A percentile compares a stretch with the other conserved stretches of the same genome.
These are phyloP conservation scores for Cunninghamia lanceolata DNA, from an alignment of 75 land plant species.

Conservation along the genomic window DNA sequence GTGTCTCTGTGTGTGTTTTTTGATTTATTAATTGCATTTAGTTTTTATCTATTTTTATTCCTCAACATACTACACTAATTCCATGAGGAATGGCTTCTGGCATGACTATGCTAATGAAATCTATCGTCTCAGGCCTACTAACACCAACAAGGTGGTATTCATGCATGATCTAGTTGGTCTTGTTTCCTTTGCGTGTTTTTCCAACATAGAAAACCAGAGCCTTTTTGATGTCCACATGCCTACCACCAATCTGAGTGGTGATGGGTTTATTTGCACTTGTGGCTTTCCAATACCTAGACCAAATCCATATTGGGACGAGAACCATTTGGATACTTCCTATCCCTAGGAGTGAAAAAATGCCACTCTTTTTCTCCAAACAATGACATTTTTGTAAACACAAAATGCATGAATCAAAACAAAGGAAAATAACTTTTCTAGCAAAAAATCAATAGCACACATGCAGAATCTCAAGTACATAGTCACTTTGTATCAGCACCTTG, in stretches of 20 bases:
- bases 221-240: slow-evolving; percentile 13
- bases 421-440: neutral
- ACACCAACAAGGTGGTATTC: no score
- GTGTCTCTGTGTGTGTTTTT: no score
- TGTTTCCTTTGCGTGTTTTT: slow-evolving; percentile 15
- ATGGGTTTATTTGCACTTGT: slow-evolving; percentile 15
- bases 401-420: neutral
- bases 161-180: no score
- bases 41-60: no score
- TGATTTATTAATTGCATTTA: no score
- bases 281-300: slow-evolving; percentile 17
- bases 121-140: no score
- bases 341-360: slow-evolving; percentile 11
- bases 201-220: slow-evolving; percentile 13
- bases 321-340: slow-evolving; percentile 17
- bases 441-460: no score
- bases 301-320: slow-evolving; percentile 6
- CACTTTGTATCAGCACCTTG: no score
- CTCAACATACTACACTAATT: no score
- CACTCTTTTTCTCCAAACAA: slow-evolving; percentile 13
- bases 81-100: no score
- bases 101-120: no score
- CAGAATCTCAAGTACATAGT: no score
- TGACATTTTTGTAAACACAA: neutral
- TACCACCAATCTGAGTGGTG: neutral